A percentile compares a stretch with the other conserved stretches of the same genome.
These are phyloP conservation scores for Nicotiana rustica DNA, from an alignment of 305 asterid genomes.

Conservation along the genomic window DNA sequence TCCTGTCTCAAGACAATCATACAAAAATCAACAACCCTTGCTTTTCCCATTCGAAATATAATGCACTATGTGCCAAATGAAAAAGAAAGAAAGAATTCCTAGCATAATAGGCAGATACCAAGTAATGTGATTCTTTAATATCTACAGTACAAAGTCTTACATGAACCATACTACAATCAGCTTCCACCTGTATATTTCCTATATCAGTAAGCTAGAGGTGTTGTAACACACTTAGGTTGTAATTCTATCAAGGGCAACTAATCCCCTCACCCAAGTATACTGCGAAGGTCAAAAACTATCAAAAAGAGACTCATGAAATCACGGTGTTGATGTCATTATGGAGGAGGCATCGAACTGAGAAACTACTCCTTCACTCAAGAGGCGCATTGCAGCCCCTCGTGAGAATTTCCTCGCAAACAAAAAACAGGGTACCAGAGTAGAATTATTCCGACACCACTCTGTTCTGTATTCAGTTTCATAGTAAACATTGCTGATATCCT, in stretches of 20 bases:
- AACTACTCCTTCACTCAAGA: conserved; percentile 73
- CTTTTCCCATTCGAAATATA: background rate
- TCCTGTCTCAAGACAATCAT: background rate
- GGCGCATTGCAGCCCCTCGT: conserved; percentile 93
- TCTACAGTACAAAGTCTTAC: conserved; percentile 9
- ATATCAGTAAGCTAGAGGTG: conserved; percentile 29
- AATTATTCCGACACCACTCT: conserved; percentile 92
- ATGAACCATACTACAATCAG: conserved; percentile 29
- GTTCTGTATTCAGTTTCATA: conserved; percentile 84
- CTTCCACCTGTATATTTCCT: conserved; percentile 10
- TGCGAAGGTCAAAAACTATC: background rate
- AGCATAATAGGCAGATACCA: background rate
- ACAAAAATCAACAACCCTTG: background rate
- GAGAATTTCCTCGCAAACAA: conserved; percentile 91
- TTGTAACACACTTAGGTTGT: background rate
- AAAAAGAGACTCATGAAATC: conserved; percentile 31
- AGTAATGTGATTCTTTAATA: background rate
- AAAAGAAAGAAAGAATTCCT: background rate
- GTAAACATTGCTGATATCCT: conserved; percentile 82
- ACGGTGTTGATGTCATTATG: conserved; percentile 51
- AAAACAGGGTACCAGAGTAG: conserved; percentile 72
- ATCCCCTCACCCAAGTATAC: background rate
- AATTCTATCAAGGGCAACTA: background rate
- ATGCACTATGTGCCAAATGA: background rate
- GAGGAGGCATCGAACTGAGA: conserved; percentile 59